Percentiles rank a stretch among this genome's conserved stretches.
phyloP scores from a whole-genome alignment of 2,329 filamentous ascomycete species.

The Colletotrichum nymphaeae region DNA sequence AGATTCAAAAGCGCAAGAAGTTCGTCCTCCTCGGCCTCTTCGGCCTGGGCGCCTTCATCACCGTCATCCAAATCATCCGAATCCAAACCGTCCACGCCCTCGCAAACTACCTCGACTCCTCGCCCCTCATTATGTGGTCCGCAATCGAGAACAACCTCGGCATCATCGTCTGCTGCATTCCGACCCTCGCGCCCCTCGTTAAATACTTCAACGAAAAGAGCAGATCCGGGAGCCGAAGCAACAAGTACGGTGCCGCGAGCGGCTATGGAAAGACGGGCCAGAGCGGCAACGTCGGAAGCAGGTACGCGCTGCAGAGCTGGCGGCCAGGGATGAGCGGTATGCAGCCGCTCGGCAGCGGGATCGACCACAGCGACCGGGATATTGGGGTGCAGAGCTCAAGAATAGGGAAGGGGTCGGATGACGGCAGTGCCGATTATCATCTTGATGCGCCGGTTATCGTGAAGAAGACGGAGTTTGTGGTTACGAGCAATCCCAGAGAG shows the following conservation, averaged over 20 bases:
- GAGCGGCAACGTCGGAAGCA: constrained; percentile 17
- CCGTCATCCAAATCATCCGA: constrained; percentile 62
- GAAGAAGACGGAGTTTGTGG: constrained; percentile 35
- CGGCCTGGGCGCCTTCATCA: constrained; percentile 61
- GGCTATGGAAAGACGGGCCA: constrained; percentile 27
- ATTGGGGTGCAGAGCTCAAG: constrained; percentile 5
- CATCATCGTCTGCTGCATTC: constrained; percentile 55
- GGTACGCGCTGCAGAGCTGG: constrained; percentile 44
- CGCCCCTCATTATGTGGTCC: constrained; percentile 57
- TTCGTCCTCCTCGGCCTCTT: constrained; percentile 56
- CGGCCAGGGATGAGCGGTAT: constrained; percentile 39
- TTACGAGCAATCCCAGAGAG: constrained; percentile 21
- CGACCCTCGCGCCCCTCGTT: constrained; percentile 56
- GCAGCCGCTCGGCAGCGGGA: constrained; percentile 36
- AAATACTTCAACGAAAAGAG: constrained; percentile 48
- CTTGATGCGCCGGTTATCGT: constrained; percentile 17
- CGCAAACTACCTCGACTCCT: constrained; percentile 56
- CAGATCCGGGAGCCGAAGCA: constrained; percentile 26
- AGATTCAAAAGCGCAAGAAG: constrained; percentile 54
- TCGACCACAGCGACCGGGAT: constrained; percentile 21
- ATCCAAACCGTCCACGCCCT: constrained; percentile 59
- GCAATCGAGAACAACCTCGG: constrained; percentile 57
- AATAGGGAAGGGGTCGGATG: constrained; percentile 12
- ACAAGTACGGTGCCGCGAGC: constrained; percentile 36
- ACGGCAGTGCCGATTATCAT: constrained; percentile 27